phyloP scores from a whole-genome alignment of 169 alveolate genomes.

The Babesia divergens region DNA sequence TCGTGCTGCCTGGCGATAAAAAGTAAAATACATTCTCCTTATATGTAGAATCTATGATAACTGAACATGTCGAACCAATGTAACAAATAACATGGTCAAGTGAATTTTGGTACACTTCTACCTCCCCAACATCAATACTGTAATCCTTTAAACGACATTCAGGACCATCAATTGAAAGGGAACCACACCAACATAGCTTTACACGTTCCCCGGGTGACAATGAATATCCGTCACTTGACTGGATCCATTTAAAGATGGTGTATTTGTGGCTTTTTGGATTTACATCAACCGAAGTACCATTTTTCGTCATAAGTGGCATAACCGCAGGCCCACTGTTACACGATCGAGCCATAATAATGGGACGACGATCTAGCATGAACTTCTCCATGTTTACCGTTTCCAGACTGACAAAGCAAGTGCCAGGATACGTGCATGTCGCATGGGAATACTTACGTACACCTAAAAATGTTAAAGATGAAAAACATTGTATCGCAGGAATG shows the following conservation, averaged over 20 bases:
- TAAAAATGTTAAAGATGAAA: too few relatives aligned
- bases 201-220: background rate
- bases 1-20: background rate
- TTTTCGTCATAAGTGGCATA: background rate
- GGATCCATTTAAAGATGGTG: background rate
- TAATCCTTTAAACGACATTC: background rate
- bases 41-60: background rate
- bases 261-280: background rate
- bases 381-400: background rate
- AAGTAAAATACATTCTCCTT: background rate
- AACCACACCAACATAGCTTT: slow-evolving; percentile 20
- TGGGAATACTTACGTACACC: too few relatives aligned
- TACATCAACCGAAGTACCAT: background rate
- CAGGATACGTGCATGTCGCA: too few relatives aligned
- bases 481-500: too few relatives aligned
- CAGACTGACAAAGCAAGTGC: too few relatives aligned
- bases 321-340: background rate
- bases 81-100: background rate
- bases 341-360: background rate
- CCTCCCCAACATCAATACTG: background rate
- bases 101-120: background rate
- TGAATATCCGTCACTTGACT: background rate
- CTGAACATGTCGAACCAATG: background rate
- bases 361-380: background rate
- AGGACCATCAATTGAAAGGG: background rate